Conservation (phyloP, 1,284 basidiomycete species). For the Chiua sp. region DNA sequence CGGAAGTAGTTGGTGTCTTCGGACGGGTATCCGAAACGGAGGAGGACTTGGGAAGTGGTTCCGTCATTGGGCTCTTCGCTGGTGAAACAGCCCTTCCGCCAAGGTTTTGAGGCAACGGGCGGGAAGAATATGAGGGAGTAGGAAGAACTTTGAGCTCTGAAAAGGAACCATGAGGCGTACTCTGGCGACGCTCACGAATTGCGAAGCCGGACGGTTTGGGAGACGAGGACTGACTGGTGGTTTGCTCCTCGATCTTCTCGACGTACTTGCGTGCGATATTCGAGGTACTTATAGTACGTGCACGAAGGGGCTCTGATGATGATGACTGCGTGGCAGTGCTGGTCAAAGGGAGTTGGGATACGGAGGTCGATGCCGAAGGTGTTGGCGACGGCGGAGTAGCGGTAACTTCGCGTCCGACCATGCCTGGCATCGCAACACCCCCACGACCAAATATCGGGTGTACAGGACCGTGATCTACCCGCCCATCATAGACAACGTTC, state of each 20-base stretch:
- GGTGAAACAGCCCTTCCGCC: slow-evolving; percentile 14
- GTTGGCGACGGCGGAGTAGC: slow-evolving; percentile 5
- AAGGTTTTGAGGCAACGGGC: slow-evolving; percentile 26
- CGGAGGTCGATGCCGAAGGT: slow-evolving; percentile 32
- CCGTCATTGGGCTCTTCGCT: slow-evolving; percentile 14
- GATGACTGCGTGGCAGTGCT: slow-evolving; percentile 7
- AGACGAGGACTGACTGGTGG: slow-evolving; percentile 18
- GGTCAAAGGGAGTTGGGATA: slow-evolving; percentile 4
- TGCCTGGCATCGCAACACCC: slow-evolving; percentile 75
- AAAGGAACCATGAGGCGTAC: slow-evolving; percentile 35
- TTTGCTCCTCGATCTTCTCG: slow-evolving; percentile 39
- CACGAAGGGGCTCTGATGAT: slow-evolving; percentile 25
- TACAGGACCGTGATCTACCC: slow-evolving; percentile 53
- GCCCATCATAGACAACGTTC: slow-evolving; percentile 68
- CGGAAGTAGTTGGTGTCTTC: slow-evolving; percentile 15
- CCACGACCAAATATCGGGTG: slow-evolving; percentile 78
- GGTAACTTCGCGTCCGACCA: slow-evolving; percentile 36
- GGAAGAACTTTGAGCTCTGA: slow-evolving; percentile 42
- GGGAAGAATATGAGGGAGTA: slow-evolving; percentile 42
- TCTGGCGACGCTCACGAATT: slow-evolving; percentile 43
- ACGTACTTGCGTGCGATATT: slow-evolving; percentile 42
- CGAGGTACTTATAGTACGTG: slow-evolving; percentile 42
- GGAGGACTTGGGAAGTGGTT: slow-evolving; percentile 27
- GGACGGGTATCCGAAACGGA: slow-evolving; percentile 10
- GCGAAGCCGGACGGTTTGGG: slow-evolving; percentile 18